A percentile compares a stretch with the other conserved stretches of the same genome.
phyloP scores from a whole-genome alignment of 2,329 filamentous ascomycete species.

The Monosporascus sp. region DNA sequence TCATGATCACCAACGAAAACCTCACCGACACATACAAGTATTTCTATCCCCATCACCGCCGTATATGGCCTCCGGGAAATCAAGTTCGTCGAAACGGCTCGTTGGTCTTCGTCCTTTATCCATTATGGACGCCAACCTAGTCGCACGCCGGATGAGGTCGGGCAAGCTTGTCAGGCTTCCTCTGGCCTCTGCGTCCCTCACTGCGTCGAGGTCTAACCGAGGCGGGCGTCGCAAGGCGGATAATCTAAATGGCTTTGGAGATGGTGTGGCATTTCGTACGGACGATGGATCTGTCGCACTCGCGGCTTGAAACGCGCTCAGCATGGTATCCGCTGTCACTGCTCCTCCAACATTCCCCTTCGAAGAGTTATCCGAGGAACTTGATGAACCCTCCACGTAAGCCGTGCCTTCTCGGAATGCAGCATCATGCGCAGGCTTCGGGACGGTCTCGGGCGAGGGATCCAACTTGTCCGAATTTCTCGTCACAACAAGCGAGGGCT shows the following conservation, averaged over 20 bases:
- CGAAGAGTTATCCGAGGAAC: slow-evolving; percentile 36
- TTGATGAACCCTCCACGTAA: slow-evolving; percentile 41
- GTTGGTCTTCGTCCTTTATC: slow-evolving; percentile 69
- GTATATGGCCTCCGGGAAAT: slow-evolving; percentile 42
- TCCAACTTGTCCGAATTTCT: slow-evolving; percentile 25
- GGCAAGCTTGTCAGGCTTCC: slow-evolving; percentile 89
- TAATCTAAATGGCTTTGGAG: slow-evolving; percentile 34
- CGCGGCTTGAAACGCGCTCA: slow-evolving; percentile 45
- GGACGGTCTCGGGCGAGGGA: slow-evolving; percentile 27
- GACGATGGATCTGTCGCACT: slow-evolving; percentile 37
- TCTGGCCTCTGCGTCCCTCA: slow-evolving; percentile 73
- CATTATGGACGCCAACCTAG: slow-evolving; percentile 77
- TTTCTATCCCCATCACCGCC: slow-evolving; percentile 34
- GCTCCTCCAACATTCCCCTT: slow-evolving; percentile 19
- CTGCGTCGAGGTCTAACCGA: slow-evolving; percentile 73
- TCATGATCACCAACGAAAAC: not conserved
- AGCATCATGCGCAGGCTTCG: slow-evolving; percentile 30
- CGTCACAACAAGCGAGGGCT: slow-evolving; percentile 49
- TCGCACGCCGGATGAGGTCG: slow-evolving; percentile 85
- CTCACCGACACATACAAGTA: not conserved
- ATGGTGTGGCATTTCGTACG: slow-evolving; percentile 19
- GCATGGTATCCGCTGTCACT: slow-evolving; percentile 40
- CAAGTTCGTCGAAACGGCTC: slow-evolving; percentile 51
- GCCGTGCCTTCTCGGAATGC: slow-evolving; percentile 40
- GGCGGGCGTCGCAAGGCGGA: slow-evolving; percentile 62